phyloP scores from a whole-genome alignment of 1,284 basidiomycete species.

The Sporisorium reilianum region DNA sequence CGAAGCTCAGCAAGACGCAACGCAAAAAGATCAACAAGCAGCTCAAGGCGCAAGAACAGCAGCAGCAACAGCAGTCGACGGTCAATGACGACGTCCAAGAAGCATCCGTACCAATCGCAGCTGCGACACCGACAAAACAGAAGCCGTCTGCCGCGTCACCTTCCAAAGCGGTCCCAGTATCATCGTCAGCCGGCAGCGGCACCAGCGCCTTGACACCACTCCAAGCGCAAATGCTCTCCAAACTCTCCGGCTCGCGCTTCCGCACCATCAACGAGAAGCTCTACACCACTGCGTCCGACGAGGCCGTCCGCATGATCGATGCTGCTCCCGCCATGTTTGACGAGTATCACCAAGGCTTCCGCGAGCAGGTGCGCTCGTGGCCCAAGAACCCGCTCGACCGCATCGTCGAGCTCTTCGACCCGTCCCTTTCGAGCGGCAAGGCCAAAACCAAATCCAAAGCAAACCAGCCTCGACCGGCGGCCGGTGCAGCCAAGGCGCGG shows the following conservation, averaged over 20 bases:
- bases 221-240: slow-evolving; percentile 59
- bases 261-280: slow-evolving; percentile 69
- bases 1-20: slow-evolving; percentile 58
- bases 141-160: neutral
- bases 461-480: neutral
- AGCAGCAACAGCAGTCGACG: neutral
- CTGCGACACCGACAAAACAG: neutral
- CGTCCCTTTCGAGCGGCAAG: slow-evolving; percentile 7
- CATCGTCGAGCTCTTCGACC: slow-evolving; percentile 53
- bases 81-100: neutral
- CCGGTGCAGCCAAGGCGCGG: slow-evolving; percentile 14
- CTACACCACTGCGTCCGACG: slow-evolving; percentile 60
- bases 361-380: slow-evolving; percentile 66
- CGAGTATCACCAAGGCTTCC: slow-evolving; percentile 68
- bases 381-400: slow-evolving; percentile 67
- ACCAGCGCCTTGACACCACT: slow-evolving; percentile 39
- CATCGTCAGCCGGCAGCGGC: neutral
- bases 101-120: neutral
- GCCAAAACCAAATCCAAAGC: slow-evolving; percentile 13
- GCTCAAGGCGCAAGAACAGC: slow-evolving; percentile 28
- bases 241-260: slow-evolving; percentile 67
- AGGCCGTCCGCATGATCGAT: slow-evolving; percentile 60
- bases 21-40: slow-evolving; percentile 62
- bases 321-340: slow-evolving; percentile 56
- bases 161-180: neutral